Evolutionary conservation across 768 basidiomycete species (phyloP), one percentile per base, ranked within the genome.

Genomic region (Leucogyrophana mollusca): DNA sequence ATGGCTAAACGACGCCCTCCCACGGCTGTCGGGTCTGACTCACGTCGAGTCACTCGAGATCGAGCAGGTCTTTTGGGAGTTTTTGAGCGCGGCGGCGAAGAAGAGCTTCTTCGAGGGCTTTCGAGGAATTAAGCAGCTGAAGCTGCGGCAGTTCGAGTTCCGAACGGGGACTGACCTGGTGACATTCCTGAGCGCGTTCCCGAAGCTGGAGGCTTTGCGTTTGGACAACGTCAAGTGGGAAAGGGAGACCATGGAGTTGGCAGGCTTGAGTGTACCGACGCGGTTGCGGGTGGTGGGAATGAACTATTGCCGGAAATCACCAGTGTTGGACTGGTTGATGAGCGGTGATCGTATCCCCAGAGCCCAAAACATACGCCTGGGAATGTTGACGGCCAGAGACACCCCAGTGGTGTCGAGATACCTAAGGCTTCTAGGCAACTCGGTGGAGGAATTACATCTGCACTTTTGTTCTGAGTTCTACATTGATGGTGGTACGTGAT

Each of bases 41-140:
- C 42, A 49, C 9, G 39, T 65, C n/a, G 54, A 53, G 35, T 54
- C 40, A 18, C 54, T 65, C 9, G 64, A 57, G 27, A 53, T 65
- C 45, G 66, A 67, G 40, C 51, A 52, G 4, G 36, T 65, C 38
- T 64, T 64, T 16, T 65, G 66, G 66, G 61, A 66, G 34, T 61
- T 59, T 34, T 59, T 65, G 24, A 65, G 63, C 14, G 46, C 57
- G 17, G 50, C 43, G 36, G 60, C 64, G 32, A 61, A 61, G 18
- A 36, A 43, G 8, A 51, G 55, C 8, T 65, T 62, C 42, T 45
- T 64, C 21, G 39, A 53, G 30, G 47, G 48, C 14, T 65, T 68
- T 53, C 61, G 47, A 34, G 39, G 36, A 4, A 52, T 38, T 1
- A 56, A 46, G 23, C 52, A 35, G 21, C 57, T 67, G 9, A 38